These are phyloP conservation scores for Hypoxylon fragiforme DNA, from an alignment of 495 filamentous ascomycete species.

Conservation along the genomic window DNA sequence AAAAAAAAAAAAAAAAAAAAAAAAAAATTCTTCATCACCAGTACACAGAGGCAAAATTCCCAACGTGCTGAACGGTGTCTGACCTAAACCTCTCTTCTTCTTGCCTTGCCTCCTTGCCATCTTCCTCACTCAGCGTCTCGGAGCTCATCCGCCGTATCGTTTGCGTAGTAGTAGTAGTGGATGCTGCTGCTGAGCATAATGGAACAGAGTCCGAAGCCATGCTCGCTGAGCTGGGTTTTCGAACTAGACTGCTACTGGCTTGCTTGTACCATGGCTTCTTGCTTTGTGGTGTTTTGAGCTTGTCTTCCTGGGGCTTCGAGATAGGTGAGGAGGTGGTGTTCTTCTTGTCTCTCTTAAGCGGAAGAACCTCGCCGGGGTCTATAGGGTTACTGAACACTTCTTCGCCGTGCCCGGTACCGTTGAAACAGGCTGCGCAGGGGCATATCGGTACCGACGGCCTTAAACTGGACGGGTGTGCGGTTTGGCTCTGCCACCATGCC, in stretches of 20 bases:
- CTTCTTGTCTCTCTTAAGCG: slow-evolving; percentile 4
- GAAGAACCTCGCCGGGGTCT: slow-evolving; percentile 20
- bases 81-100: too few species aligned
- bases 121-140: slow-evolving; percentile 9
- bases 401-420: slow-evolving; percentile 25
- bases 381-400: slow-evolving; percentile 23
- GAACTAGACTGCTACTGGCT: slow-evolving; percentile 6
- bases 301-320: slow-evolving; percentile 8
- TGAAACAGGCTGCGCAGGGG: slow-evolving; percentile 37
- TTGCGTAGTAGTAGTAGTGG: too few species aligned
- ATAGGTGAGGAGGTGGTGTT: background rate
- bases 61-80: too few species aligned
- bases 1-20: too few species aligned
- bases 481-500: slow-evolving; percentile 33
- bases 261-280: slow-evolving; percentile 31
- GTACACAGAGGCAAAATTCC: too few species aligned
- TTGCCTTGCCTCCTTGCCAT: too few species aligned
- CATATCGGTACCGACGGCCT: slow-evolving; percentile 29
- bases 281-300: background rate
- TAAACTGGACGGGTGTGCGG: slow-evolving; percentile 19
- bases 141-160: slow-evolving; percentile 13
- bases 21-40: too few species aligned
- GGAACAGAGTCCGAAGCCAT: slow-evolving; percentile 33
- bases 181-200: slow-evolving; percentile 17
- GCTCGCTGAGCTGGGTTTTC: slow-evolving; percentile 18